phyloP scores from a whole-genome alignment of 345 rosid genomes.

The Rubroshorea leprosula region DNA sequence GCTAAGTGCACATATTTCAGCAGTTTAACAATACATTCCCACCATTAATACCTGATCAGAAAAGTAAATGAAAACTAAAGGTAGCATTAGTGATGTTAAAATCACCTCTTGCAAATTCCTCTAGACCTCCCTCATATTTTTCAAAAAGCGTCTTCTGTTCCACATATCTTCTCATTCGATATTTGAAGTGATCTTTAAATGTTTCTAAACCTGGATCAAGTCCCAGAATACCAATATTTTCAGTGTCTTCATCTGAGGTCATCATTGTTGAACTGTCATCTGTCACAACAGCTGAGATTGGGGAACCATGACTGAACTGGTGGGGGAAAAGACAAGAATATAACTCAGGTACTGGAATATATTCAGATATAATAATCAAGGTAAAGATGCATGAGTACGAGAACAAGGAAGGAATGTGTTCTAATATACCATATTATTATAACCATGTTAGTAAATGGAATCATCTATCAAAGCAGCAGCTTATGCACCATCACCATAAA shows the following conservation, averaged over 20 bases:
- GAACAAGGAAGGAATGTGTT: background rate
- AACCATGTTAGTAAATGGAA: background rate
- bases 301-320: conserved; percentile 22
- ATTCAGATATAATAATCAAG: background rate
- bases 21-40: background rate
- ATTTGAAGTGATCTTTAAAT: conserved; percentile 56
- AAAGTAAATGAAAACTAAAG: background rate
- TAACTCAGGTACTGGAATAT: conserved; percentile 2
- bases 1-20: background rate
- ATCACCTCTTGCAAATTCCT: conserved; percentile 63
- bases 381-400: background rate
- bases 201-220: conserved; percentile 46
- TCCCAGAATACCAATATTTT: conserved; percentile 39
- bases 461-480: background rate
- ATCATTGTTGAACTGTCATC: conserved; percentile 37
- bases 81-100: conserved; percentile 3
- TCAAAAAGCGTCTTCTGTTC: conserved; percentile 53
- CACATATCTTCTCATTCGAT: conserved; percentile 42
- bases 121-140: conserved; percentile 59
- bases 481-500: background rate
- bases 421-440: background rate
- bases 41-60: background rate
- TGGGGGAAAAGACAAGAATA: conserved; percentile 2
- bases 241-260: conserved; percentile 30
- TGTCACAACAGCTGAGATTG: conserved; percentile 37